Percentiles rank a stretch among this genome's conserved stretches.
phyloP scores from a whole-genome alignment of 2,329 filamentous ascomycete species.

The Pseudocercospora pini-densiflorae region DNA sequence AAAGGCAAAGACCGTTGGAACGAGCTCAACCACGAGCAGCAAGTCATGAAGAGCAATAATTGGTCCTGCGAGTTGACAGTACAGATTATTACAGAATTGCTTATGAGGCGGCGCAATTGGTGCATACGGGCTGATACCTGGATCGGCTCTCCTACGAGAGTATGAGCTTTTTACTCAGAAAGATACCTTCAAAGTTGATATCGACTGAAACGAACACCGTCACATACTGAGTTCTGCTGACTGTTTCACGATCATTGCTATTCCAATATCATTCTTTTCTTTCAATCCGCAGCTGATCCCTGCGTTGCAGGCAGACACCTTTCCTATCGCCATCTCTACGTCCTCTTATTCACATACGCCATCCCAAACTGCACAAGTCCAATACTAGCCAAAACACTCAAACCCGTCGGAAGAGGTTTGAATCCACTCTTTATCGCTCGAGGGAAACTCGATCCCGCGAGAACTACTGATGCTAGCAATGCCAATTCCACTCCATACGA shows the following conservation, averaged over 20 bases:
- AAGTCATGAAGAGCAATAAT: background rate
- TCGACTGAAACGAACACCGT: background rate
- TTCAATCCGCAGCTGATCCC: no score
- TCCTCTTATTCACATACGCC: constrained; percentile 55
- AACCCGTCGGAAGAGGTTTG: constrained; percentile 81
- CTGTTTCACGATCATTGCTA: background rate
- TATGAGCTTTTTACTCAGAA: background rate
- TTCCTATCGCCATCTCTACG: no score
- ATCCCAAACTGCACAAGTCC: constrained; percentile 80
- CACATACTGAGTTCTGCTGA: background rate
- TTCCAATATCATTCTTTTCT: background rate
- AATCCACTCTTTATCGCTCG: constrained; percentile 74
- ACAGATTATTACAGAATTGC: background rate
- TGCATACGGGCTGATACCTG: constrained; percentile 3
- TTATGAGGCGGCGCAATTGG: background rate
- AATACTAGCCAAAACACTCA: constrained; percentile 79
- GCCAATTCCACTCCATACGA: constrained; percentile 86
- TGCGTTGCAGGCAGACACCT: no score
- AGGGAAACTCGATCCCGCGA: constrained; percentile 84
- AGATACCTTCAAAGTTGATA: constrained; percentile 3
- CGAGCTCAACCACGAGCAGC: constrained; percentile 5
- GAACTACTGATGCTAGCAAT: constrained; percentile 83
- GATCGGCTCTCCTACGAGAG: background rate
- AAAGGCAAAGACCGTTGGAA: constrained; percentile 37
- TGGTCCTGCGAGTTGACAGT: background rate